Conservation (phyloP, 352 stramenopile species). For the Globisporangium spiculum region DNA sequence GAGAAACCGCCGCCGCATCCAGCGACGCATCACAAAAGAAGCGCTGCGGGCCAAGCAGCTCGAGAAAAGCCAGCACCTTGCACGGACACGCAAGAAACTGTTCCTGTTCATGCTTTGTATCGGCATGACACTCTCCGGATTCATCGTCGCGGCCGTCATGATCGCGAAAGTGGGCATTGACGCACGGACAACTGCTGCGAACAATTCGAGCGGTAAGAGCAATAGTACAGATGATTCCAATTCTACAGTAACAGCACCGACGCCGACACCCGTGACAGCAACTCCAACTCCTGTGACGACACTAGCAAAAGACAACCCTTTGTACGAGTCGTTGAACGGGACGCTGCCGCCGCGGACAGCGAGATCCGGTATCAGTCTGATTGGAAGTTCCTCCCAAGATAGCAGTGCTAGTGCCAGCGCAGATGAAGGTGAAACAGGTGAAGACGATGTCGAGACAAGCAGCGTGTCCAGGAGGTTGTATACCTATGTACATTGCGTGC, state of each 20-base stretch:
- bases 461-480: conserved; percentile 32
- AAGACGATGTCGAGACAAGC: conserved; percentile 1
- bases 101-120: conserved; percentile 58
- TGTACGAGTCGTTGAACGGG: conserved; percentile 17
- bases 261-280: background rate
- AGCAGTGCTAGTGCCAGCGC: background rate
- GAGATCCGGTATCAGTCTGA: conserved; percentile 20
- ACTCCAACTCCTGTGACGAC: conserved; percentile 14
- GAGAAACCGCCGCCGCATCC: conserved; percentile 41
- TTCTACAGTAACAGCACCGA: conserved; percentile 8
- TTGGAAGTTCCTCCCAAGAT: conserved; percentile 9
- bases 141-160: conserved; percentile 55
- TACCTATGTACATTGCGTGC: conserved; percentile 68
- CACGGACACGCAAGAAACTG: conserved; percentile 55
- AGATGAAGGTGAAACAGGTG: conserved; percentile 4
- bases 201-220: conserved; percentile 14
- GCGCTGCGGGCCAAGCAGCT: conserved; percentile 52
- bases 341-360: conserved; percentile 19
- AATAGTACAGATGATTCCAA: conserved; percentile 9
- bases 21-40: conserved; percentile 53
- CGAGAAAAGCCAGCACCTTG: conserved; percentile 53
- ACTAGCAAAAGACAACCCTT: conserved; percentile 14
- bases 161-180: conserved; percentile 52
- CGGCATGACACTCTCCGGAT: conserved; percentile 50
- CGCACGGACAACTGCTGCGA: conserved; percentile 17